Base-by-base conservation (phyloP, 2,329 filamentous ascomycete species). In the Hypoxylon sp. region DNA sequence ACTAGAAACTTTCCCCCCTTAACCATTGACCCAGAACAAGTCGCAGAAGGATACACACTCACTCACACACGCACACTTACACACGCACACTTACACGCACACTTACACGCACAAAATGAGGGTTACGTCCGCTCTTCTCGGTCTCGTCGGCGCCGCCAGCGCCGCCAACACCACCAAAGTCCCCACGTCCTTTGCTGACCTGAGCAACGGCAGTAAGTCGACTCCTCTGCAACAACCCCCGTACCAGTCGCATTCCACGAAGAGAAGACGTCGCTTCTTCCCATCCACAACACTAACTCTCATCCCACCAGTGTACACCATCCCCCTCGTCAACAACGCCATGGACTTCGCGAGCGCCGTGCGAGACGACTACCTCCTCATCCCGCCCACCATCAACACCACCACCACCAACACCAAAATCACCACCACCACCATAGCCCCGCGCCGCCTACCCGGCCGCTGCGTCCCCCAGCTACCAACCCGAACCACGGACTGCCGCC, bases 161-260 rank as follows among this genome's bases (percentile, higher is more conserved):
- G 57, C 32, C 24, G 49, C 58, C 20, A 32, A 14, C 14, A 28
- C 50, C 3, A 3, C 30, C 30, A 32, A 8, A 11, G 12, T 11
- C 5, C 30, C 30, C 28, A 52, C 33, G 12, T 48, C 61, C 24
- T 53, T 54, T 38, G 3, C 33, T 4, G 32, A 61, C 22, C 30
- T 67, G 3, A 3, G n/a, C 32, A 50, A 67, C 11, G 65, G 65
- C 40, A 45, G 65, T 67, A 65, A 65, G 65, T 62, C 30, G n/a
- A 50, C 20, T 33, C 3, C 24, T 26, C n/a, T n/a, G n/a, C n/a
- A n/a, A n/a, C n/a, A n/a, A n/a, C n/a, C n/a, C n/a, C n/a, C n/a
- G n/a, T n/a, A n/a, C n/a, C n/a, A n/a, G n/a, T n/a, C n/a, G n/a
- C n/a, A 45, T 28, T 14, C 26, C 4, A 18, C 46, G 30, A n/a